Evolutionary conservation across 257 asterid species (phyloP).

Genomic region (Pogostemon cablin): DNA sequence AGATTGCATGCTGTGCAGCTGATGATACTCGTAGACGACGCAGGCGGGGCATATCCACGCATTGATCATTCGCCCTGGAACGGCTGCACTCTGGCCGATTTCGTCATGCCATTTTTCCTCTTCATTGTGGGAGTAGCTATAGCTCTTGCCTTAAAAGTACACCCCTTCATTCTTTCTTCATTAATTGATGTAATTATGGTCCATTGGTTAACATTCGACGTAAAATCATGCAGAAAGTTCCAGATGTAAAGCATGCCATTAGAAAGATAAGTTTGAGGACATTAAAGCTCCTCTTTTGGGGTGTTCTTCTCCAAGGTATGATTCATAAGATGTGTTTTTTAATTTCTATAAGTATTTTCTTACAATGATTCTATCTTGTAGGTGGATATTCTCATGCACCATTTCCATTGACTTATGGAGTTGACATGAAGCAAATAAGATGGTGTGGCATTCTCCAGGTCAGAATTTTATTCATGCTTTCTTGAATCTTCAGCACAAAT

Average conservation of each 20-base stretch:
- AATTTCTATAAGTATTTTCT: neutral
- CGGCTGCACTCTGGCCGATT: constrained; percentile 89
- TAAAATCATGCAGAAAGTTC: constrained; percentile 57
- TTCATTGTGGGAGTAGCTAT: constrained; percentile 92
- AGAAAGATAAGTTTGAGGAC: constrained; percentile 69
- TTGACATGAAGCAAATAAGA: constrained; percentile 73
- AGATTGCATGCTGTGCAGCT: constrained; percentile 40
- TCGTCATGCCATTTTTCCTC: constrained; percentile 88
- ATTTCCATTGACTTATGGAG: constrained; percentile 59
- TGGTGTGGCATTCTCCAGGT: constrained; percentile 96
- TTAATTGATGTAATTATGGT: neutral
- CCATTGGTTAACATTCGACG: neutral
- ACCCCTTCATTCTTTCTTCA: neutral
- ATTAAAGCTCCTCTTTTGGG: constrained; percentile 85
- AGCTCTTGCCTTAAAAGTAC: constrained; percentile 86
- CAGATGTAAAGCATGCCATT: constrained; percentile 49
- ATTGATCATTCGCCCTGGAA: constrained; percentile 97
- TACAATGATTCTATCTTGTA: constrained; percentile 26
- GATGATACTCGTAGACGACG: constrained; percentile 91
- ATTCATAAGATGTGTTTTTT: neutral
- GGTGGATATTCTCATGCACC: constrained; percentile 97
- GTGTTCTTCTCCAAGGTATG: constrained; percentile 77
- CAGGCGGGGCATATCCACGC: constrained; percentile 65
- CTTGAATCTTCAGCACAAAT: neutral
- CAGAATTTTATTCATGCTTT: neutral